Evolutionary conservation across 2,329 filamentous ascomycete species (phyloP).

Genomic region (Huntiella abstrusa): DNA sequence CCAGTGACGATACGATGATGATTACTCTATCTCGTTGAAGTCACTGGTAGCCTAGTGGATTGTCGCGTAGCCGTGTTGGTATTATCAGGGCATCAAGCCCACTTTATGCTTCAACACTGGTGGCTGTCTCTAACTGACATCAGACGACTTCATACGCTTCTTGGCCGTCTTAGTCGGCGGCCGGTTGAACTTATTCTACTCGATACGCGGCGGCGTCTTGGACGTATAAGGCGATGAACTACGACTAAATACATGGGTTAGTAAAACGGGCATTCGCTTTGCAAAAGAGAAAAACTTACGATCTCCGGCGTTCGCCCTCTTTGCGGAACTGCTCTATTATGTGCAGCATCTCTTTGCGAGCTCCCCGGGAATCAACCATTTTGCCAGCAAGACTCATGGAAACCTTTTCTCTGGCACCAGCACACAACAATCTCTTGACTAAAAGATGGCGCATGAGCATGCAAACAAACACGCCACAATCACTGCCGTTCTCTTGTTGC

Average conservation of each 20-base stretch:
- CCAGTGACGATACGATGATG: too few species aligned
- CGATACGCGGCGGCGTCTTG: conserved; percentile 26
- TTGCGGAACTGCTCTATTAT: conserved; percentile 76
- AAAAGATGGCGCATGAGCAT: conserved; percentile 89
- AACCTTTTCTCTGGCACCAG: conserved; percentile 67
- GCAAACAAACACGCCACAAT: conserved; percentile 93
- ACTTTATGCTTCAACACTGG: too few species aligned
- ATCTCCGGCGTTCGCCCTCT: conserved; percentile 68
- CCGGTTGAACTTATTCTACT: conserved; percentile 16
- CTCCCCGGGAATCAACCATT: conserved; percentile 59
- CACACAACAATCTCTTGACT: conserved; percentile 60
- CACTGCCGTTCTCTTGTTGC: conserved; percentile 78
- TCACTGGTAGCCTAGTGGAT: too few species aligned
- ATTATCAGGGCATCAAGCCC: too few species aligned
- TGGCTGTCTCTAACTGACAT: too few species aligned
- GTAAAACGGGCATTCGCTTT: background rate
- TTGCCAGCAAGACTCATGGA: conserved; percentile 85
- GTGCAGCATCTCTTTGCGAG: conserved; percentile 75
- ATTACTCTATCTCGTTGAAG: too few species aligned
- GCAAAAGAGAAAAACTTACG: conserved; percentile 34
- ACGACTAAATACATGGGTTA: conserved; percentile 8
- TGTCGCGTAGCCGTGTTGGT: too few species aligned
- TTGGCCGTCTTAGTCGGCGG: background rate
- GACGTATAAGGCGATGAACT: conserved; percentile 13
- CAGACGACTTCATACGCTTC: too few species aligned